Evolutionary conservation across 2,329 filamentous ascomycete genomes (phyloP).

Genomic region (Decorospora gaudefroyi): DNA sequence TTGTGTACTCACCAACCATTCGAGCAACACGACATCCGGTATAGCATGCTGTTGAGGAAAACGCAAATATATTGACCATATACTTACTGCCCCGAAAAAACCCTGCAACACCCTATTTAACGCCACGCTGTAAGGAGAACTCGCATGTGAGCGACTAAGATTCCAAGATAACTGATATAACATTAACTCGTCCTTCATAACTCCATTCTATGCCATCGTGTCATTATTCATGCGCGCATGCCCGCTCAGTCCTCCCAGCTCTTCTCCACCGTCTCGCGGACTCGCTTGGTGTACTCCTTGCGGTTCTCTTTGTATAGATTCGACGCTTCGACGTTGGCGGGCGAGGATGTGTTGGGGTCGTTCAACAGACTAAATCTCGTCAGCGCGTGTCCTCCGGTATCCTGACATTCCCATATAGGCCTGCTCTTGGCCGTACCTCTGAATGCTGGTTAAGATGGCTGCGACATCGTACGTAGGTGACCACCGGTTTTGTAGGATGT

Average conservation of each 20-base stretch:
- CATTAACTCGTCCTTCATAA: slow-evolving; percentile 21
- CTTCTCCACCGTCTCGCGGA: slow-evolving; percentile 97
- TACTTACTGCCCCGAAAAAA: slow-evolving; percentile 17
- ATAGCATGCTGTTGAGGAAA: too few relatives aligned
- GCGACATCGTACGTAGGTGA: slow-evolving; percentile 98
- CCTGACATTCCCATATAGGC: too few relatives aligned
- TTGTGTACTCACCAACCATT: background rate
- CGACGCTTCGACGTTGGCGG: slow-evolving; percentile 95
- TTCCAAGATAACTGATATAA: slow-evolving; percentile 16
- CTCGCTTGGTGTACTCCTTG: slow-evolving; percentile 93
- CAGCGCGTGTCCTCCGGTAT: slow-evolving; percentile 16
- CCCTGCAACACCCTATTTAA: slow-evolving; percentile 19
- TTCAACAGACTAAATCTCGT: slow-evolving; percentile 74
- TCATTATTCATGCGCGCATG: slow-evolving; percentile 14
- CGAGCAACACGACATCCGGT: background rate
- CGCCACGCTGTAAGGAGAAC: slow-evolving; percentile 36
- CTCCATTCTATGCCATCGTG: slow-evolving; percentile 23
- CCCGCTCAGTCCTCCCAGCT: slow-evolving; percentile 84
- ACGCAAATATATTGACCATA: slow-evolving; percentile 8
- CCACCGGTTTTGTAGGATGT: slow-evolving; percentile 98
- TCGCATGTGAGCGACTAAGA: slow-evolving; percentile 12
- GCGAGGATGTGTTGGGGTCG: slow-evolving; percentile 97
- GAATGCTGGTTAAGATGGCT: slow-evolving; percentile 94
- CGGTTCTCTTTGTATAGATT: slow-evolving; percentile 98
- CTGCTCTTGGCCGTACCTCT: slow-evolving; percentile 66